These are phyloP conservation scores for Skeletonema menzelii DNA, from an alignment of 108 stramenopile species.

Conservation along the genomic window DNA sequence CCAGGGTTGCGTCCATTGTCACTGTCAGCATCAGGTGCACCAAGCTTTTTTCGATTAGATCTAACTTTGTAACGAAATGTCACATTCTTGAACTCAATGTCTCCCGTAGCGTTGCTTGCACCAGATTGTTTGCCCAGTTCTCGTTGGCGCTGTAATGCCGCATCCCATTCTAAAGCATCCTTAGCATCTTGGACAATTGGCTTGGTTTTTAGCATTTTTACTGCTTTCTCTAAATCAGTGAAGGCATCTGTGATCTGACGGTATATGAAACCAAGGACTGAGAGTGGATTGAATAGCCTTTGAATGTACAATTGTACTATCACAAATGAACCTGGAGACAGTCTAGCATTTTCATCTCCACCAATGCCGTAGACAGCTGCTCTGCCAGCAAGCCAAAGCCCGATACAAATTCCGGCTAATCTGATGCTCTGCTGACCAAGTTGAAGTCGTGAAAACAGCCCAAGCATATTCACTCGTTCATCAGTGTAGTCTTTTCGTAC, in stretches of 20 bases:
- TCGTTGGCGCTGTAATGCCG: not conserved
- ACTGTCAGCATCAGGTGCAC: constrained; percentile 16
- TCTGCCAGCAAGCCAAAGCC: constrained; percentile 34
- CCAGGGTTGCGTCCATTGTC: constrained; percentile 3
- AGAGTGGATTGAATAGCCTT: constrained; percentile 45
- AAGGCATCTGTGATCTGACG: constrained; percentile 46
- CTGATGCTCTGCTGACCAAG: constrained; percentile 45
- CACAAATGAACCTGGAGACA: constrained; percentile 46
- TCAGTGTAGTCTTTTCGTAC: constrained; percentile 39
- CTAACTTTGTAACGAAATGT: constrained; percentile 47
- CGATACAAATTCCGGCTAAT: constrained; percentile 29
- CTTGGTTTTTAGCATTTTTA: constrained; percentile 28
- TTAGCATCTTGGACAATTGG: constrained; percentile 39
- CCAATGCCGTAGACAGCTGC: constrained; percentile 40
- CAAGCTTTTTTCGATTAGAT: constrained; percentile 21
- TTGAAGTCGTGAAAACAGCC: constrained; percentile 40
- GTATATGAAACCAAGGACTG: constrained; percentile 38
- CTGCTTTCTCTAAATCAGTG: constrained; percentile 50
- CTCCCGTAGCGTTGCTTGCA: constrained; percentile 15
- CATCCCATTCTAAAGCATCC: constrained; percentile 46
- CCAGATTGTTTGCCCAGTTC: not conserved
- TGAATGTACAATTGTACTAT: constrained; percentile 51
- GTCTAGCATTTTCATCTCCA: constrained; percentile 1
- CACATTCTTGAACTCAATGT: constrained; percentile 41
- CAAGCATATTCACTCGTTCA: constrained; percentile 43